Evolutionary conservation across 805 yeast genomes (phyloP).

Genomic region (Brettanomyces anomalus): DNA sequence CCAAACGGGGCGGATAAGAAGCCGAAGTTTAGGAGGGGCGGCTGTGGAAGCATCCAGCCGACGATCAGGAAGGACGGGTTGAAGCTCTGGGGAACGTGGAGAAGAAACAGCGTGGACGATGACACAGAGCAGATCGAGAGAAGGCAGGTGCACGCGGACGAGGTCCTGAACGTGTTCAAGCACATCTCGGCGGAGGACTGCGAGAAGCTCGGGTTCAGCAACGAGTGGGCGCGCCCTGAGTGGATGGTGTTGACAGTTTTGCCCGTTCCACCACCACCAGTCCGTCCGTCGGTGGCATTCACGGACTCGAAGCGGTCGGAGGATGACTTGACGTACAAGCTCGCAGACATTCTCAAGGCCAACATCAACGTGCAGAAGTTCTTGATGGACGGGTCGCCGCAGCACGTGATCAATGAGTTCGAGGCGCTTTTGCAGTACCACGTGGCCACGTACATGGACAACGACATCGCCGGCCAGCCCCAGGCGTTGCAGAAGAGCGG

Average conservation of each 20-base stretch:
- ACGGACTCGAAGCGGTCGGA: constrained; percentile 98
- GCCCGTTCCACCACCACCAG: constrained; percentile 99
- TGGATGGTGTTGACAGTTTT: constrained; percentile 97
- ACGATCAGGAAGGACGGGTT: constrained; percentile 92
- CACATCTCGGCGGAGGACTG: constrained; percentile 86
- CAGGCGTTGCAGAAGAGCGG: constrained; percentile 98
- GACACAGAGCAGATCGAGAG: constrained; percentile 89
- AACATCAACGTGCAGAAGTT: constrained; percentile 94
- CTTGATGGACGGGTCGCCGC: constrained; percentile 98
- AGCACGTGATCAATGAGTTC: constrained; percentile 93
- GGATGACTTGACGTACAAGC: constrained; percentile 95
- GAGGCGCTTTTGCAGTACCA: constrained; percentile 94
- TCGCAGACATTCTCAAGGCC: constrained; percentile 95
- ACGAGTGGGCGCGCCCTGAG: constrained; percentile 96
- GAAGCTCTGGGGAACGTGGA: constrained; percentile 98
- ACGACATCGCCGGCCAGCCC: constrained; percentile 99
- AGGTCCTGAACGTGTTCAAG: constrained; percentile 82
- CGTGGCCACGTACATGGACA: constrained; percentile 99
- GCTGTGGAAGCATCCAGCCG: constrained; percentile 97
- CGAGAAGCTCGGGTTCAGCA: constrained; percentile 75
- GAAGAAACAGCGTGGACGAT: constrained; percentile 65
- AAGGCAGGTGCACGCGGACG: constrained; percentile 79
- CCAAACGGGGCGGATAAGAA: constrained; percentile 17
- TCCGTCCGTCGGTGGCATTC: constrained; percentile 95
- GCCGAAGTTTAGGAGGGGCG: constrained; percentile 54